Percentiles rank a stretch among this genome's conserved stretches.
Conservation (phyloP, 108 stramenopile genomes). For the Pseudonitzschia delicatissima region DNA sequence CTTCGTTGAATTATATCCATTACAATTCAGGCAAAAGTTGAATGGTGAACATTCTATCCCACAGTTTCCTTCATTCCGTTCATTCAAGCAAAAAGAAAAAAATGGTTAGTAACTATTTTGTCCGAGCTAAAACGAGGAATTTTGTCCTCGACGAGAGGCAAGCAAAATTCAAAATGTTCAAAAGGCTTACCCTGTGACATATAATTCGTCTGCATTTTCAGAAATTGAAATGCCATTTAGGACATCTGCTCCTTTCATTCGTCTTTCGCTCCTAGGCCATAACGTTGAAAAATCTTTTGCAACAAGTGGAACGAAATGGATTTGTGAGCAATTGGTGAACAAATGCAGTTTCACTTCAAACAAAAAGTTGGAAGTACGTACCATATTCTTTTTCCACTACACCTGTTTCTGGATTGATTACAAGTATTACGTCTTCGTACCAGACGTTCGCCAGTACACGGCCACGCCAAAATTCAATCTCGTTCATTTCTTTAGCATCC, state of each 20-base stretch:
- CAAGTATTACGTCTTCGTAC: constrained; percentile 72
- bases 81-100: background rate
- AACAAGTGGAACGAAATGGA: background rate
- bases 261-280: constrained; percentile 49
- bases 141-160: background rate
- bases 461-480: constrained; percentile 81
- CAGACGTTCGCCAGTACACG: constrained; percentile 84
- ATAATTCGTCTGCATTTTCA: constrained; percentile 56
- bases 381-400: constrained; percentile 78
- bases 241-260: constrained; percentile 53
- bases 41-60: constrained; percentile 76
- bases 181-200: constrained; percentile 52
- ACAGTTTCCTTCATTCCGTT: constrained; percentile 31
- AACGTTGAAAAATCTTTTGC: constrained; percentile 58
- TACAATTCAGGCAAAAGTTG: constrained; percentile 13
- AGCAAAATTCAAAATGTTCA: background rate
- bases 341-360: background rate
- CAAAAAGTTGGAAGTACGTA: constrained; percentile 33
- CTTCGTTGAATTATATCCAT: background rate
- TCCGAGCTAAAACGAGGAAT: background rate
- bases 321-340: background rate
- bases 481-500: constrained; percentile 58
- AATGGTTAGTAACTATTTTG: background rate
- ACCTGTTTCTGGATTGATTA: constrained; percentile 77
- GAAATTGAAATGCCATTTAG: constrained; percentile 86